phyloP scores from a whole-genome alignment of 345 rosid genomes.

The Microthlaspi erraticum region DNA sequence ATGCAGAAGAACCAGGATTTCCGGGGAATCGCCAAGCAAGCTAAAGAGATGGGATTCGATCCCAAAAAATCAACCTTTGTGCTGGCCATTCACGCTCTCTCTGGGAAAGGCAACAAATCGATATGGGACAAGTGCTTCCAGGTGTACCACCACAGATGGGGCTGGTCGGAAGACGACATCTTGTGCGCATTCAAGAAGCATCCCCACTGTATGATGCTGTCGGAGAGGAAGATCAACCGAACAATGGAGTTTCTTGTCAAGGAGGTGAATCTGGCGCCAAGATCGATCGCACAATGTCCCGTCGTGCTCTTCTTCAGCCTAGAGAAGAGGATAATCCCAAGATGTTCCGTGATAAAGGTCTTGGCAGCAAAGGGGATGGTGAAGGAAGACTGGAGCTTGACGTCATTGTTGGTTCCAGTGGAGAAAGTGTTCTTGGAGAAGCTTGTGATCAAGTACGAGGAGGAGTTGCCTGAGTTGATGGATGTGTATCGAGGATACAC shows the following conservation, averaged over 20 bases:
- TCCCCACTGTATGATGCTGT: conserved; percentile 58
- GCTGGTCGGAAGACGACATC: conserved; percentile 60
- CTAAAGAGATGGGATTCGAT: conserved; percentile 56
- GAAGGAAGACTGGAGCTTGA: conserved; percentile 53
- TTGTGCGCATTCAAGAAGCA: conserved; percentile 54
- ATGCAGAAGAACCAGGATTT: conserved; percentile 50
- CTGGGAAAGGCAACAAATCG: conserved; percentile 50
- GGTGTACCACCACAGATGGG: conserved; percentile 57
- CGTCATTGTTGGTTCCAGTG: conserved; percentile 45
- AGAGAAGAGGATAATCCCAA: conserved; percentile 61
- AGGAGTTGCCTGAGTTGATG: conserved; percentile 53
- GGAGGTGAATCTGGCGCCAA: conserved; percentile 50
- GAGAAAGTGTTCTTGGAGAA: conserved; percentile 53
- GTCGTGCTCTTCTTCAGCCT: conserved; percentile 51
- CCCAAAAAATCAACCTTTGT: conserved; percentile 53
- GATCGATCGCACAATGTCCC: conserved; percentile 47
- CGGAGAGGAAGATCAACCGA: conserved; percentile 51
- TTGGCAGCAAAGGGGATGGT: conserved; percentile 52
- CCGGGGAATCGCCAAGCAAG: conserved; percentile 42
- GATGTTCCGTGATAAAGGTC: conserved; percentile 51
- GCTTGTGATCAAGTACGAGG: conserved; percentile 50
- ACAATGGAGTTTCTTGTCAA: conserved; percentile 60
- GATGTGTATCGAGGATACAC: conserved; percentile 13
- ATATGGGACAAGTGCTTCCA: conserved; percentile 52
- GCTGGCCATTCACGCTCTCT: conserved; percentile 53